These are phyloP conservation scores for Fusarium heterosporum DNA, from an alignment of 2,329 filamentous ascomycete genomes.

Conservation along the genomic window DNA sequence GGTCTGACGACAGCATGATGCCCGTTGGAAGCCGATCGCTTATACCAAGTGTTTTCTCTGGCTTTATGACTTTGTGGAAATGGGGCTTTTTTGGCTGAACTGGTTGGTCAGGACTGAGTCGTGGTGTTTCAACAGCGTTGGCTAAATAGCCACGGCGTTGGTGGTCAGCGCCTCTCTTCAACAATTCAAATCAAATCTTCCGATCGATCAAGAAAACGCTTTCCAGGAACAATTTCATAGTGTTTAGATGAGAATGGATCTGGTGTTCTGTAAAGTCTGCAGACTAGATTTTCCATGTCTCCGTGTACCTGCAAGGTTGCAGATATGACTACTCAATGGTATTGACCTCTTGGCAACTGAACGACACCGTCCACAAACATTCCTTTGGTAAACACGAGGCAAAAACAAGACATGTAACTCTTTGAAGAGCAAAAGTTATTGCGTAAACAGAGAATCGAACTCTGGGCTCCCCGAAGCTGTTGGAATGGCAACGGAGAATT, in stretches of 20 bases:
- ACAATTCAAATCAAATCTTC: not conserved
- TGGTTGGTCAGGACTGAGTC: not conserved
- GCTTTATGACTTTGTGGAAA: not conserved
- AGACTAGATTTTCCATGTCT: too few species aligned
- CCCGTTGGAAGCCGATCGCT: not conserved
- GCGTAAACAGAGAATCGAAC: not conserved
- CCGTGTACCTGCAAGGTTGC: too few species aligned
- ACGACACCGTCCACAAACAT: not conserved
- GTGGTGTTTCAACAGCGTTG: not conserved
- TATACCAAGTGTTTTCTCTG: not conserved
- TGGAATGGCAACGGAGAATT: not conserved
- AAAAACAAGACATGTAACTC: not conserved
- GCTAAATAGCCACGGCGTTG: not conserved
- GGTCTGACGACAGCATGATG: not conserved
- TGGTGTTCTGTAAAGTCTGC: too few species aligned
- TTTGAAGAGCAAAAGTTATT: not conserved
- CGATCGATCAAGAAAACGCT: too few species aligned
- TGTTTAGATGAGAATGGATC: too few species aligned
- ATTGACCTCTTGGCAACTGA: not conserved
- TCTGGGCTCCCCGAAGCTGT: not conserved
- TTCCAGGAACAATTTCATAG: too few species aligned
- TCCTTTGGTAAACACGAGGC: not conserved
- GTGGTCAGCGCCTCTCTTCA: not conserved
- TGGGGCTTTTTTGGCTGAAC: not conserved
- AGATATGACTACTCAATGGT: too few species aligned